phyloP scores from a whole-genome alignment of 371 early-diverging fungal genomes.

The Apophysomyces trapeziformis region DNA sequence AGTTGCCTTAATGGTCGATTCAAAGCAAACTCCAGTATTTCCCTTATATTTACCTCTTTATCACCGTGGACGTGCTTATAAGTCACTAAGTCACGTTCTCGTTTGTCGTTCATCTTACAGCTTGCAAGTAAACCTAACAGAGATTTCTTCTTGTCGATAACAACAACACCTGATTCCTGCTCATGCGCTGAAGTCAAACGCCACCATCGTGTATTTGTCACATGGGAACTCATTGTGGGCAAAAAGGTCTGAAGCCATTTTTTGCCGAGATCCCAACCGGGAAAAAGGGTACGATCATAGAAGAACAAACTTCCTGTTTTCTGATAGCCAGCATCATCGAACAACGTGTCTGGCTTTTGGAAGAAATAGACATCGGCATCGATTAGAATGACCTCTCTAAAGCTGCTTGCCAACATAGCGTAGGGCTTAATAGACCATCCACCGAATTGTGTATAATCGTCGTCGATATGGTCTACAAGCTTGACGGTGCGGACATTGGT shows the following conservation, averaged over 20 bases:
- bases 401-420: slow-evolving; percentile 67
- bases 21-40: neutral
- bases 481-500: slow-evolving; percentile 53
- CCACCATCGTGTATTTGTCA: slow-evolving; percentile 53
- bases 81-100: slow-evolving; percentile 50
- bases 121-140: slow-evolving; percentile 58
- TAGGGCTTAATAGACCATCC: slow-evolving; percentile 72
- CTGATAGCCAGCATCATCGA: slow-evolving; percentile 59
- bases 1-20: neutral
- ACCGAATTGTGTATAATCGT: slow-evolving; percentile 48
- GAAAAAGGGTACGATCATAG: slow-evolving; percentile 62
- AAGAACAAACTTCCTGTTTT: slow-evolving; percentile 67
- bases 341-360: slow-evolving; percentile 61
- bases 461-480: slow-evolving; percentile 53
- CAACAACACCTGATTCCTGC: slow-evolving; percentile 68
- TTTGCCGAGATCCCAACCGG: slow-evolving; percentile 36
- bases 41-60: slow-evolving; percentile 47
- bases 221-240: slow-evolving; percentile 46
- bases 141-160: slow-evolving; percentile 59
- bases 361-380: slow-evolving; percentile 79
- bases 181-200: slow-evolving; percentile 54
- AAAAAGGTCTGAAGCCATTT: slow-evolving; percentile 53
- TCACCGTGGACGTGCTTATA: slow-evolving; percentile 59
- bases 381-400: slow-evolving; percentile 68
- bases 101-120: slow-evolving; percentile 61